Base-by-base conservation (phyloP, 2,329 filamentous ascomycete species). In the Colletotrichum destructivum region DNA sequence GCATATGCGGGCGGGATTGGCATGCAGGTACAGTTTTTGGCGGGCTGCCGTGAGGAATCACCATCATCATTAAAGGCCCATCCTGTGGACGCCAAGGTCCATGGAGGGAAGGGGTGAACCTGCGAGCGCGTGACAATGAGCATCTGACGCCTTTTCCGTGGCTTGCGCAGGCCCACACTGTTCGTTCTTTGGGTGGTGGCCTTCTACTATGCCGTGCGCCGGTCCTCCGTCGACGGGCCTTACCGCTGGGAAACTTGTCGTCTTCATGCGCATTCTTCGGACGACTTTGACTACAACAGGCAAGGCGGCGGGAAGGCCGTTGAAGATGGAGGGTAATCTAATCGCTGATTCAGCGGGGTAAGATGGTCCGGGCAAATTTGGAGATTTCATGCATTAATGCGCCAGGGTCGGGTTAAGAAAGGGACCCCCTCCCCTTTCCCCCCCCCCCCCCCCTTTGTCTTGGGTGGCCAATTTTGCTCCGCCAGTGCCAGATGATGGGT, bases 301-400 rank as follows among this genome's bases (percentile, higher is more conserved):
- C 26, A 69, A 72, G 69, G 69, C 69, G 65, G 65, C 65, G 69
- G 69, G 65, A 72, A 72, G 69, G 47, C 69, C 69, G 65, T 72
- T 60, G 60, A 63, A 72, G 59, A 69, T 63, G 69, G 69, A 59
- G 69, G 64, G 57, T 40, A 64, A 60, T 54, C 65, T 72, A 72
- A 69, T 69, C n/a, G 60, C 65, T 72, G 69, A 72, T 69, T 72
- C 69, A 64, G 69, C 69, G 69, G 69, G 69, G 65, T 72, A 69
- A 61, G 64, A 64, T 72, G 65, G 69, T 46, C 65, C 59, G 52
- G 42, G 59, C 65, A 72, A 69, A 69, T 72, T 69, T 68, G 47
- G 65, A 60, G 65, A 72, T 60, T 69, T 72, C 54, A 69, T 69
- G 69, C 69, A 69, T 69, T 60, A 69, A 72, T 72, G 65, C 65